Base-by-base conservation (phyloP, 306 rosid species). In the Potentilla sterilis region DNA sequence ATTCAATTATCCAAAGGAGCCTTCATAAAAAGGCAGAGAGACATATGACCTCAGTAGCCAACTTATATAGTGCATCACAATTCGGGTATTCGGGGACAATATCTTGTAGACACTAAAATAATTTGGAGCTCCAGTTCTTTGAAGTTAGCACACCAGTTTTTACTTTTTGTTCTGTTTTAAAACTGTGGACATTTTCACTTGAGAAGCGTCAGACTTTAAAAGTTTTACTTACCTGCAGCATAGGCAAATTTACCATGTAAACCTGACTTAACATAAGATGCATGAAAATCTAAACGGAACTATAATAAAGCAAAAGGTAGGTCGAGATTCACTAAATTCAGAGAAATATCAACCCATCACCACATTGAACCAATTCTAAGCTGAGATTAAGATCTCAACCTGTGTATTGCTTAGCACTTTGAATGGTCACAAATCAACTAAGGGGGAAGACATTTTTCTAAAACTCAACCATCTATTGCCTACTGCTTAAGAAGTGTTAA, bases 261-360 rank as follows among this genome's bases (percentile, higher is more conserved):
- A 41, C 22, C 40, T 72, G 28, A 72, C 18, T 54, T 14, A 54
- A 41, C 41, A 22, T 42, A 40, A 41, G 37, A 72, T 14, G 52
- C 5, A 72, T 14, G 40, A 8, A 54, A 22, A 40, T 41, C 38
- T 22, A 14, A 34, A 22, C 49, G 38, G 14, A 55, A 14, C 6
- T 28, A 72, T n/a, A 74, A 5, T 19, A 59, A 32, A 28, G 44
- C 24, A 43, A 28, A 16, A 43, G 43, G 34, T 7, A 59, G 21
- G 57, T 32, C 14, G n/a, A 74, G 57, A 44, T 42, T 73, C 58
- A 18, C 34, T 10, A 73, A 73, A 41, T 58, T 73, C 28, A 14
- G 54, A 44, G 2, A 58, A 58, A 42, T 58, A 13, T 11, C 77
- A 28, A n/a, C 14, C 77, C 18, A 2, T 2, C 42, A 24, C 15